Evolutionary conservation across 2,329 filamentous ascomycete species (phyloP).

Genomic region (Colletotrichum sp.): DNA sequence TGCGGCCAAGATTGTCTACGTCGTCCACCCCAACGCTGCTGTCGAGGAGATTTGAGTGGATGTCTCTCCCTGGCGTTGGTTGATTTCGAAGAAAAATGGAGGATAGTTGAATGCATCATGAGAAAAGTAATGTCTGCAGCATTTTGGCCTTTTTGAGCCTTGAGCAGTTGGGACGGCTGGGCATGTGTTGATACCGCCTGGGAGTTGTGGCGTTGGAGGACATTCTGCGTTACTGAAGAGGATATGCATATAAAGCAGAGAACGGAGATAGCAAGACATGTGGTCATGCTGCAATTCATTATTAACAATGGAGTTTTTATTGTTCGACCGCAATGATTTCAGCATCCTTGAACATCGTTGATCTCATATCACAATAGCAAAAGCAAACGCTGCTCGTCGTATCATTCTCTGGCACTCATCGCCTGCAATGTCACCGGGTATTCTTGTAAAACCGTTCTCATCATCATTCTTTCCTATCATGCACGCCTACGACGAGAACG

Average conservation of each 20-base stretch:
- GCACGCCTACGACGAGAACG: background rate
- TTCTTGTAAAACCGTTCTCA: background rate
- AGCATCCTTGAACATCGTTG: background rate
- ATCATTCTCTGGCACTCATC: background rate
- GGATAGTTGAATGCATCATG: background rate
- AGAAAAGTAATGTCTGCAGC: slow-evolving; percentile 5
- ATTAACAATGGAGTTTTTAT: background rate
- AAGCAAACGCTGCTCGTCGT: background rate
- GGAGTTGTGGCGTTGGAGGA: slow-evolving; percentile 15
- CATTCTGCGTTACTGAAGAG: background rate
- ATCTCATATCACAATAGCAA: background rate
- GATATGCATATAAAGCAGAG: background rate
- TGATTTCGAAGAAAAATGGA: background rate
- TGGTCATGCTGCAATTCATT: background rate
- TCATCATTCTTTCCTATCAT: background rate
- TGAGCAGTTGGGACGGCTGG: background rate
- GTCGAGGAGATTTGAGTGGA: slow-evolving; percentile 65
- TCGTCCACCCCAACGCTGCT: slow-evolving; percentile 92
- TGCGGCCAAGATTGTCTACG: slow-evolving; percentile 71
- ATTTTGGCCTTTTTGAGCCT: background rate
- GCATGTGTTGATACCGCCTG: background rate
- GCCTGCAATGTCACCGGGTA: background rate
- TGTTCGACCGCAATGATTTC: background rate
- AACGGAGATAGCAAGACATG: background rate
- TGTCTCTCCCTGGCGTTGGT: background rate